A percentile compares a stretch with the other conserved stretches of the same genome.
These are phyloP conservation scores for Inga oerstediana DNA, from an alignment of 306 rosid genomes.

Conservation along the genomic window DNA sequence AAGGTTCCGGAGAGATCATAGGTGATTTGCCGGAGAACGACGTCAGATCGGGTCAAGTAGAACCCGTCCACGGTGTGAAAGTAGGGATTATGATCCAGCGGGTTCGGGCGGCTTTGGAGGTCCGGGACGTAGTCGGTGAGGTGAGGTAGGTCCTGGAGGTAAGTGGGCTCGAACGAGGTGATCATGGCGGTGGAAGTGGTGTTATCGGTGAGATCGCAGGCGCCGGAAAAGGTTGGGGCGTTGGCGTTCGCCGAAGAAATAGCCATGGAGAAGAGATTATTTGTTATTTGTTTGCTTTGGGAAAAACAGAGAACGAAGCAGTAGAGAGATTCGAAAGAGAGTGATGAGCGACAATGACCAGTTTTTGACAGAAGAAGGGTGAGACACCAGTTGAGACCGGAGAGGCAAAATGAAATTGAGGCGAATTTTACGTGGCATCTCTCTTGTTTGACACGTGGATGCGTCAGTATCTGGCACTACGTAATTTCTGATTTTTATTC, in stretches of 20 bases:
- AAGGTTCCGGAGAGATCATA: slow-evolving; percentile 41
- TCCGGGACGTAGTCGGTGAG: not conserved
- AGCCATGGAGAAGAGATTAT: slow-evolving; percentile 12
- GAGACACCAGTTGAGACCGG: not conserved
- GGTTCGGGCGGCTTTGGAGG: slow-evolving; percentile 24
- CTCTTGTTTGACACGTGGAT: not conserved
- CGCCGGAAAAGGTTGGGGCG: not conserved
- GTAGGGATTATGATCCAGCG: slow-evolving; percentile 11
- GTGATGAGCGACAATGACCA: not conserved
- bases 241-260: slow-evolving; percentile 5
- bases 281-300: not conserved
- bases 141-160: slow-evolving; percentile 28
- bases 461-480: not conserved
- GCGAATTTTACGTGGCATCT: not conserved
- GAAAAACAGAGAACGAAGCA: no score
- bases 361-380: not conserved
- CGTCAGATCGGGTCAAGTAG: slow-evolving; percentile 46
- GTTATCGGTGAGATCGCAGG: not conserved
- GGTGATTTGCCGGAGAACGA: slow-evolving; percentile 48
- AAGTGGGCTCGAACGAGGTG: slow-evolving; percentile 27
- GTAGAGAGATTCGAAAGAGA: not conserved
- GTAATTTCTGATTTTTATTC: not conserved
- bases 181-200: not conserved
- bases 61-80: slow-evolving; percentile 26
- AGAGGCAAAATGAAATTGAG: not conserved